Percentiles rank a stretch among this genome's conserved stretches.
phyloP scores from a whole-genome alignment of 768 basidiomycete genomes.

The Chiua virens region DNA sequence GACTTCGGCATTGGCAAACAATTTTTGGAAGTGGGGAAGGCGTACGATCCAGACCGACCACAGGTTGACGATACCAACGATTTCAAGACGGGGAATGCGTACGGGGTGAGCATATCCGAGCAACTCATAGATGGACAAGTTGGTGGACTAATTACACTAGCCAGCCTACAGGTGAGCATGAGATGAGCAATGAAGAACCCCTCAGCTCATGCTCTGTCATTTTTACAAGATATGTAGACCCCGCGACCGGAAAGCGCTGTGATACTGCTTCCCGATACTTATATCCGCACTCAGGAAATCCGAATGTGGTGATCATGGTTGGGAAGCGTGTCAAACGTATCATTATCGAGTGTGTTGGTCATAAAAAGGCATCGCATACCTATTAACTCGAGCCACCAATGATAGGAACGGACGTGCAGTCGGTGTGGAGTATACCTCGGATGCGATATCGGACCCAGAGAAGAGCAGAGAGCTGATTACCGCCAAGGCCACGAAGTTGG shows the following conservation, averaged over 20 bases:
- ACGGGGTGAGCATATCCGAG: conserved; percentile 20
- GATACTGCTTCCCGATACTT: conserved; percentile 38
- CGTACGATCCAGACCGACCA: conserved; percentile 49
- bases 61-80: conserved; percentile 48
- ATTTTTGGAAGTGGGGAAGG: conserved; percentile 44
- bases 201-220: no score
- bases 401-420: conserved; percentile 36
- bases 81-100: conserved; percentile 32
- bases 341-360: conserved; percentile 33
- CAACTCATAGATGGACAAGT: not conserved
- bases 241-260: conserved; percentile 34
- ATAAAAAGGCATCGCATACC: not conserved
- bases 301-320: conserved; percentile 32
- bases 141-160: conserved; percentile 1
- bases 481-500: conserved; percentile 37
- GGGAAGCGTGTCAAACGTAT: conserved; percentile 37
- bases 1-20: conserved; percentile 32
- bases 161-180: conserved; percentile 16
- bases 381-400: not conserved
- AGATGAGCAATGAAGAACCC: not conserved
- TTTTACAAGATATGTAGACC: conserved; percentile 55
- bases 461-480: conserved; percentile 3
- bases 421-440: conserved; percentile 37
- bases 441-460: conserved; percentile 24
- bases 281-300: conserved; percentile 32